Conservation (phyloP, 2,329 filamentous ascomycete species). For the Boeremia lycopersici region DNA sequence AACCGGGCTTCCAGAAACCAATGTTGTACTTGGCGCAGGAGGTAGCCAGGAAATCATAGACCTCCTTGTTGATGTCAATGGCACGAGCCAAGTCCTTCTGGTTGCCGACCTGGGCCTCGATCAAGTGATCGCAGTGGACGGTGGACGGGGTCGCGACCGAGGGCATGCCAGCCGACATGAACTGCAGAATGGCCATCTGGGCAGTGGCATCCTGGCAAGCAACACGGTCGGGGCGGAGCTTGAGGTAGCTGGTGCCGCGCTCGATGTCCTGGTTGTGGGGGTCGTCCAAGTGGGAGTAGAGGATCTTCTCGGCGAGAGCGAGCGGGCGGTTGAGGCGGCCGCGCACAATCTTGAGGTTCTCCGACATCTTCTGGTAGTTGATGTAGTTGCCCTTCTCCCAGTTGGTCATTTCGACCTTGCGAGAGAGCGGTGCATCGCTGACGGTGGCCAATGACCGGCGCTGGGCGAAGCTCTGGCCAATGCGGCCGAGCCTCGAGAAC, state of each 20-base stretch:
- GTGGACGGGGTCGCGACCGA: conserved; percentile 92
- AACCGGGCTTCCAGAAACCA: conserved; percentile 98
- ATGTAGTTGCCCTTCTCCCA: conserved; percentile 96
- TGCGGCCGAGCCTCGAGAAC: conserved; percentile 71
- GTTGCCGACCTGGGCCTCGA: conserved; percentile 94
- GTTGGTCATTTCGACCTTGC: conserved; percentile 98
- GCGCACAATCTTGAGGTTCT: conserved; percentile 93
- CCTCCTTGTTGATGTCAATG: conserved; percentile 95
- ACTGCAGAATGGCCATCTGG: conserved; percentile 99
- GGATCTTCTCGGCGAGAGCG: conserved; percentile 96
- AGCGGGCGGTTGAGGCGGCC: conserved; percentile 88
- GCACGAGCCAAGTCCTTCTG: conserved; percentile 92
- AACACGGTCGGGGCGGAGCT: conserved; percentile 94
- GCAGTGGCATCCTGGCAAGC: conserved; percentile 99
- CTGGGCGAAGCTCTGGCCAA: conserved; percentile 68
- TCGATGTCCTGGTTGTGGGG: conserved; percentile 95
- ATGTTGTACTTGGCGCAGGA: conserved; percentile 99
- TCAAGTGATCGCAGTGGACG: conserved; percentile 99
- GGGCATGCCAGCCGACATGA: conserved; percentile 98
- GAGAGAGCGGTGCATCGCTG: conserved; percentile 82
- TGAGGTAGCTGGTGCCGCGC: conserved; percentile 94
- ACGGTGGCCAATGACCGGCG: conserved; percentile 78
- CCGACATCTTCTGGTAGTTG: conserved; percentile 99
- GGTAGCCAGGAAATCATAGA: conserved; percentile 94
- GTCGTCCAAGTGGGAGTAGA: conserved; percentile 98